Base-by-base conservation (phyloP, 2,329 filamentous ascomycete genomes). In the Botrytis pseudocinerea region DNA sequence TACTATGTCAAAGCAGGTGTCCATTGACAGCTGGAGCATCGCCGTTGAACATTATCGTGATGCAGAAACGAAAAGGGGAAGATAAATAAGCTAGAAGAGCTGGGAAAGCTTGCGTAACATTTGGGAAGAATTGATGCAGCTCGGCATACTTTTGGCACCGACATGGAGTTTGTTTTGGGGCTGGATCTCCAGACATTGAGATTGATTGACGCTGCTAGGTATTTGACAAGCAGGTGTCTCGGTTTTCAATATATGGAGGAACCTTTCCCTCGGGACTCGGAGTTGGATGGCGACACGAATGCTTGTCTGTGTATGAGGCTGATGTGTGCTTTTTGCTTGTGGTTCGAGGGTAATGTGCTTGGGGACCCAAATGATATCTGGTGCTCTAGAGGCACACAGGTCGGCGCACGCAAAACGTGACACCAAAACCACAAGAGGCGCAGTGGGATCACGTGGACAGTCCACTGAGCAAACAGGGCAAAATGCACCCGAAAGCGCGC, bases 11-110 rank as follows among this genome's bases (percentile, higher is more conserved):
- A 59, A 40, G 70, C 64, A 66, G 70, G 42, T 68, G 60, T 46
- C 61, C 70, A 68, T 68, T 66, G 70, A 68, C 42, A 68, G 42
- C 46, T 42, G 64, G 38, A 70, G 35, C 66, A 54, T 40, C 61
- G 48, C 59, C 72, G 72, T 60, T 70, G 44, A 68, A 38, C 40
- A 69, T 74, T 75, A 71, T 75, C 73, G 73, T 73, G 70, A 65
- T 73, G 73, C 73, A 70, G 74, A 60, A 42, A 60, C 70, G 62
- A 72, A 59, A 72, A 68, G 42, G 46, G n/a, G 46, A 38, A 35
- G 28, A 62, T 38, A 63, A 57, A 51, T 62, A n/a, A 18, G 57
- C 44, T 32, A n/a, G 22, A 32, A 72, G 54, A 40, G 61, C 38
- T 63, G 38, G 61, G 61, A 22, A 28, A 28, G 42, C 10, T 20